Evolutionary conservation across 164 flowering plant genomes (phyloP).

Genomic region (Vitis rotundifolia): DNA sequence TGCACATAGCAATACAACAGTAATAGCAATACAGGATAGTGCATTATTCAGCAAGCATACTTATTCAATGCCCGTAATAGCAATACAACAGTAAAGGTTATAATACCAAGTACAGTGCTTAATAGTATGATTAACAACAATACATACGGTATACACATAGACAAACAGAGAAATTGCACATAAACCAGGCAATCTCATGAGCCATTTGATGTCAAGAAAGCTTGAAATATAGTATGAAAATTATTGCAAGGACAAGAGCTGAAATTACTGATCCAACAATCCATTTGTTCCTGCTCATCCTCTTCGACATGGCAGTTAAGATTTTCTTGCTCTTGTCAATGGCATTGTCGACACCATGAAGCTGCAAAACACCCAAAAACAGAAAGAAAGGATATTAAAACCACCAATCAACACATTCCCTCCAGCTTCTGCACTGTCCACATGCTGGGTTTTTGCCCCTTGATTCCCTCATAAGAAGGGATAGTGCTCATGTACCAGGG

Average conservation of each 20-base stretch:
- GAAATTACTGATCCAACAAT: slow-evolving; percentile 55
- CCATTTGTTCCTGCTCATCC: slow-evolving; percentile 71
- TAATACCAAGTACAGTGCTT: no score
- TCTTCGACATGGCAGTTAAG: slow-evolving; percentile 57
- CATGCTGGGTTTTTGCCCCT: not conserved
- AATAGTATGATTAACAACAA: no score
- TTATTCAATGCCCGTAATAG: no score
- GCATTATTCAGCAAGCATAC: no score
- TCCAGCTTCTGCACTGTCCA: not conserved
- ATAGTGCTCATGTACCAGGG: not conserved
- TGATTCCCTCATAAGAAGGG: not conserved
- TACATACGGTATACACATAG: slow-evolving; percentile 6
- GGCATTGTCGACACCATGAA: slow-evolving; percentile 71
- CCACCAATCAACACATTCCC: not conserved
- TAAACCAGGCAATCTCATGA: not conserved
- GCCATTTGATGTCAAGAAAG: slow-evolving; percentile 17
- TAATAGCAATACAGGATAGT: no score
- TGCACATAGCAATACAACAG: no score
- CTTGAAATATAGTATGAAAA: slow-evolving; percentile 52
- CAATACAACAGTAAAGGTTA: no score
- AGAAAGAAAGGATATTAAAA: no score
- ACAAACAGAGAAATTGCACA: not conserved
- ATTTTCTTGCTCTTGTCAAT: slow-evolving; percentile 72
- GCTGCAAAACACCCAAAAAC: slow-evolving; percentile 39
- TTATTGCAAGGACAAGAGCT: slow-evolving; percentile 54